Percentiles rank a stretch among this genome's conserved stretches.
Evolutionary conservation across 805 yeast species (phyloP).

Genomic region (Metschnikowia chrysomelidarum): DNA sequence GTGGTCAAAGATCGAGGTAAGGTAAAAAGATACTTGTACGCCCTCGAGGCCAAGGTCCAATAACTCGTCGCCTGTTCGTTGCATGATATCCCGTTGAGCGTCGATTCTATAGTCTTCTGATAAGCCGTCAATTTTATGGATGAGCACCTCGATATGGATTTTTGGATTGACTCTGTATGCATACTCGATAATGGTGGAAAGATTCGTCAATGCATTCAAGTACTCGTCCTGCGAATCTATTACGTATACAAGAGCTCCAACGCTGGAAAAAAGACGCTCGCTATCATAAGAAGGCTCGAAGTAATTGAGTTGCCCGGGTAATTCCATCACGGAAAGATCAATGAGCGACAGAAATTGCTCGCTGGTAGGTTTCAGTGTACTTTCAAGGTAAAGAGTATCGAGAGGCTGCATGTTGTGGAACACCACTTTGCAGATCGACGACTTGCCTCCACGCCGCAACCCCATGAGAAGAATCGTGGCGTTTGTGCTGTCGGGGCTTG

Average conservation of each 20-base stretch:
- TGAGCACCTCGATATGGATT: conserved; percentile 86
- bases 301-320: conserved; percentile 90
- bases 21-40: conserved; percentile 84
- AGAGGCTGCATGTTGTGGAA: conserved; percentile 96
- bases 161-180: conserved; percentile 82
- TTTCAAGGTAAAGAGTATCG: conserved; percentile 86
- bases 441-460: conserved; percentile 84
- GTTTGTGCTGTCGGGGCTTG: conserved; percentile 33
- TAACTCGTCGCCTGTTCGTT: conserved; percentile 89
- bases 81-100: conserved; percentile 95
- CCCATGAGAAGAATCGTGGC: conserved; percentile 92
- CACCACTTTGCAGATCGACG: conserved; percentile 92
- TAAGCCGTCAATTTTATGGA: conserved; percentile 94
- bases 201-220: conserved; percentile 82
- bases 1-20: conserved; percentile 93
- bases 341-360: conserved; percentile 83
- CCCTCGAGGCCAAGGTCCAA: conserved; percentile 88
- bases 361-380: conserved; percentile 84
- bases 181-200: conserved; percentile 83
- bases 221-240: conserved; percentile 96
- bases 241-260: conserved; percentile 90
- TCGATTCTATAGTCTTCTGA: conserved; percentile 92
- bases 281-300: conserved; percentile 84
- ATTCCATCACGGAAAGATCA: conserved; percentile 85
- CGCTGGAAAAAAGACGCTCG: conserved; percentile 70